Conservation (phyloP, 805 yeast genomes). For the Dipodascopsis uninucleata region DNA sequence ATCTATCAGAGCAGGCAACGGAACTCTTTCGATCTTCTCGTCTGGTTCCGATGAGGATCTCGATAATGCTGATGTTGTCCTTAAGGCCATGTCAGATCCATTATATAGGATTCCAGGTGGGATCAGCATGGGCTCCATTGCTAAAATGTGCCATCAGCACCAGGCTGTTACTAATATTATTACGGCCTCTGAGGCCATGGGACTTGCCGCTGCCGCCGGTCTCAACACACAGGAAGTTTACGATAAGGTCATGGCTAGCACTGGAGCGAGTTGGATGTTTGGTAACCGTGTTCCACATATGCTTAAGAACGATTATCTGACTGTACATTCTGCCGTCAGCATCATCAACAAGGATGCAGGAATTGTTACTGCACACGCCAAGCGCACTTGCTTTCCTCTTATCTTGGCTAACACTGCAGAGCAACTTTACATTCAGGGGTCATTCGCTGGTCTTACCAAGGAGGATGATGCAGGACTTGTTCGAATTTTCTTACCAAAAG, state of each 20-base stretch:
- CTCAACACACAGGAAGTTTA: conserved; percentile 17
- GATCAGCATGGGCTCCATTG: conserved; percentile 20
- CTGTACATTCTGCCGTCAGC: conserved; percentile 23
- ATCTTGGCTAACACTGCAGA: conserved; percentile 16
- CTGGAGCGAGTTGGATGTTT: conserved; percentile 21
- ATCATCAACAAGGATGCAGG: conserved; percentile 17
- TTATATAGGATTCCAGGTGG: conserved; percentile 21
- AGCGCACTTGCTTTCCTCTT: conserved; percentile 13
- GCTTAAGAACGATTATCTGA: conserved; percentile 19
- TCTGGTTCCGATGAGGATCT: conserved; percentile 20
- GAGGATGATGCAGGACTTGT: conserved; percentile 25
- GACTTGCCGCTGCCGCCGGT: conserved; percentile 21
- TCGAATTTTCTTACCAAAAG: conserved; percentile 15
- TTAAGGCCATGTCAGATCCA: conserved; percentile 18
- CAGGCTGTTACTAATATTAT: conserved; percentile 21
- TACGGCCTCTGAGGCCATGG: conserved; percentile 24
- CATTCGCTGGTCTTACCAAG: conserved; percentile 8
- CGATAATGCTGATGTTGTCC: conserved; percentile 11
- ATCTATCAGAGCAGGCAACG: conserved; percentile 20
- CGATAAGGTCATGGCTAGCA: conserved; percentile 9
- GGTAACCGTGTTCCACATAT: conserved; percentile 21
- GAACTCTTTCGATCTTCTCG: conserved; percentile 21
- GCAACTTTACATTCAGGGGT: conserved; percentile 16
- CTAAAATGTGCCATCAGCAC: conserved; percentile 22
- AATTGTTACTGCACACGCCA: conserved; percentile 20